Conservation (phyloP, 2,329 filamentous ascomycete species). For the Phialemonium atrogriseum region DNA sequence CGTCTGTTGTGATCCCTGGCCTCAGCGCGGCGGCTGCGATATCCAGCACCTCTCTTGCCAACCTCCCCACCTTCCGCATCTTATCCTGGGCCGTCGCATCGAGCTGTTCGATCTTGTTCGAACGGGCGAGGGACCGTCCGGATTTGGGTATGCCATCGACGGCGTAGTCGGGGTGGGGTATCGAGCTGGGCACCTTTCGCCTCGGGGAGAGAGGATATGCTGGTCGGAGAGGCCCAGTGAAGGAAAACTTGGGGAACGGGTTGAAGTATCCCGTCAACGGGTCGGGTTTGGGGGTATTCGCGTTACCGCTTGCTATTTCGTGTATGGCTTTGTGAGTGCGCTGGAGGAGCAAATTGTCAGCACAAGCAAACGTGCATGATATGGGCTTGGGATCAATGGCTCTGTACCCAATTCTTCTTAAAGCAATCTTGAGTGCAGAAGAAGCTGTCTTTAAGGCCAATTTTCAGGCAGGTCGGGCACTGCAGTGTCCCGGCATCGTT, state of each 20-base stretch:
- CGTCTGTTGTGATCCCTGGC: conserved; percentile 92
- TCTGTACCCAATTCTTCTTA: conserved; percentile 90
- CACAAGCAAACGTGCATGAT: not conserved
- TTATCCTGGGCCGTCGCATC: conserved; percentile 73
- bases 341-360: conserved; percentile 35
- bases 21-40: conserved; percentile 75
- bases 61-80: conserved; percentile 85
- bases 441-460: conserved; percentile 79
- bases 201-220: conserved; percentile 74
- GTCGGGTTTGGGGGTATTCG: conserved; percentile 81
- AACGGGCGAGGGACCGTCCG: conserved; percentile 51
- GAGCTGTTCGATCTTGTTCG: conserved; percentile 69
- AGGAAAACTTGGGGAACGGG: conserved; percentile 82
- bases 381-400: not conserved
- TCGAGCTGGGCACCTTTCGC: conserved; percentile 68
- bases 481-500: conserved; percentile 82
- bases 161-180: conserved; percentile 81
- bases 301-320: conserved; percentile 69
- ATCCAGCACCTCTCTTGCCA: conserved; percentile 87
- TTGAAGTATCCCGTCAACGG: conserved; percentile 86
- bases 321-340: conserved; percentile 74
- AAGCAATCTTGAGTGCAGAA: conserved; percentile 99
- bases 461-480: conserved; percentile 90
- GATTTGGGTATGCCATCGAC: conserved; percentile 67
- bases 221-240: conserved; percentile 72